These are phyloP conservation scores for Micromonas pusilla DNA, from an alignment of 139 green algal species.

Conservation along the genomic window DNA sequence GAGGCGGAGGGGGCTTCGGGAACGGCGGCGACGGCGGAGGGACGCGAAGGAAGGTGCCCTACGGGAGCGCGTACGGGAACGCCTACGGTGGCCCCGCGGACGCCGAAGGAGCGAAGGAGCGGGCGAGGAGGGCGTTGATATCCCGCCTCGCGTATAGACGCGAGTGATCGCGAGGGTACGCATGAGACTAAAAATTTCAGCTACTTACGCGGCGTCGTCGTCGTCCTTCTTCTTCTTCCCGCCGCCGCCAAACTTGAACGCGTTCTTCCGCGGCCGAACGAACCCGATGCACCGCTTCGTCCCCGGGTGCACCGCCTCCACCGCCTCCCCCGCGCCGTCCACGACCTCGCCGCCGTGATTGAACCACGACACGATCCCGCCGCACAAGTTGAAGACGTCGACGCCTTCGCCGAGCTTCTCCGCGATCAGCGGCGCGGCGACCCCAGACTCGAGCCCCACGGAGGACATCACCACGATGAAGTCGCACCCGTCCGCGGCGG, in stretches of 20 bases:
- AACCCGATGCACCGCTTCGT: not conserved
- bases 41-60: not conserved
- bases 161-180: no score
- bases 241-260: constrained; percentile 1
- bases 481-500: no score
- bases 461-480: not conserved
- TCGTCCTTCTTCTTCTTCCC: not conserved
- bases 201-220: no score
- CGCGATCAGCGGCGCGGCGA: not conserved
- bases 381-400: not conserved
- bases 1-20: not conserved
- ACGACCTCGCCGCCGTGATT: not conserved
- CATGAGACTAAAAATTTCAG: no score
- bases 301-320: not conserved
- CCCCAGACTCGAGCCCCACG: not conserved
- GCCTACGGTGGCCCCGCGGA: not conserved
- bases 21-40: not conserved
- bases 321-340: not conserved
- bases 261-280: not conserved
- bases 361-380: constrained; percentile 3
- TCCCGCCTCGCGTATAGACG: not conserved
- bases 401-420: not conserved
- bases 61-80: not conserved
- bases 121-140: no score
- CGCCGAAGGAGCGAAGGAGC: not conserved